Conservation (phyloP, 1,284 basidiomycete species). For the Fomitiporia mediterranea region DNA sequence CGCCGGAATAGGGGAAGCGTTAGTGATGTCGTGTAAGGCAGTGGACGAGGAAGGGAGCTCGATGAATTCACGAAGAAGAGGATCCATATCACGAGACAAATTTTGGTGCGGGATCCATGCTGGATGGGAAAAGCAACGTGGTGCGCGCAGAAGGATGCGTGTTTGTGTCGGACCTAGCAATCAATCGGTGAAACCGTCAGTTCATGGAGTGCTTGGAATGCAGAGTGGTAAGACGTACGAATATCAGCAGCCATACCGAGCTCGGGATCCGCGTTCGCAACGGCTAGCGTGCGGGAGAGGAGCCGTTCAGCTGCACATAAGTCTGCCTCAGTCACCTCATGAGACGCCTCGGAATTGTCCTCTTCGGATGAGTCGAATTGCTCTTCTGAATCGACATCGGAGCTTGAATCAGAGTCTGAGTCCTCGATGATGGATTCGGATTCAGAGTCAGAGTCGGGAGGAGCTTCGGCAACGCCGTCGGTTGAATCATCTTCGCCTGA, state of each 20-base stretch:
- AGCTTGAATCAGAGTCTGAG: slow-evolving; percentile 14
- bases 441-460: slow-evolving; percentile 25
- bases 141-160: slow-evolving; percentile 65
- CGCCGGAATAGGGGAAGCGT: slow-evolving; percentile 10
- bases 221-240: slow-evolving; percentile 35
- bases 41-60: slow-evolving; percentile 24
- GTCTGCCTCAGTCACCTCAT: slow-evolving; percentile 7
- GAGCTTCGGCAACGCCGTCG: slow-evolving; percentile 23
- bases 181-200: background rate
- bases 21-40: background rate
- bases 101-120: slow-evolving; percentile 72
- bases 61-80: slow-evolving; percentile 36
- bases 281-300: slow-evolving; percentile 57
- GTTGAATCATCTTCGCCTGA: slow-evolving; percentile 22
- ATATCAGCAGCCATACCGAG: slow-evolving; percentile 58
- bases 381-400: slow-evolving; percentile 23
- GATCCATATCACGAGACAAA: slow-evolving; percentile 37
- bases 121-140: slow-evolving; percentile 63
- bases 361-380: slow-evolving; percentile 24
- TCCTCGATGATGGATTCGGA: slow-evolving; percentile 24
- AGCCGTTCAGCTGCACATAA: slow-evolving; percentile 48
- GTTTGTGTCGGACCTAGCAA: slow-evolving; percentile 59
- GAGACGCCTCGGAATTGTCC: background rate
- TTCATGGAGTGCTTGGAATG: background rate
- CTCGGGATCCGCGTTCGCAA: slow-evolving; percentile 48